A percentile compares a stretch with the other conserved stretches of the same genome.
Evolutionary conservation across 257 asterid species (phyloP).

Genomic region (Solanum rostratum): DNA sequence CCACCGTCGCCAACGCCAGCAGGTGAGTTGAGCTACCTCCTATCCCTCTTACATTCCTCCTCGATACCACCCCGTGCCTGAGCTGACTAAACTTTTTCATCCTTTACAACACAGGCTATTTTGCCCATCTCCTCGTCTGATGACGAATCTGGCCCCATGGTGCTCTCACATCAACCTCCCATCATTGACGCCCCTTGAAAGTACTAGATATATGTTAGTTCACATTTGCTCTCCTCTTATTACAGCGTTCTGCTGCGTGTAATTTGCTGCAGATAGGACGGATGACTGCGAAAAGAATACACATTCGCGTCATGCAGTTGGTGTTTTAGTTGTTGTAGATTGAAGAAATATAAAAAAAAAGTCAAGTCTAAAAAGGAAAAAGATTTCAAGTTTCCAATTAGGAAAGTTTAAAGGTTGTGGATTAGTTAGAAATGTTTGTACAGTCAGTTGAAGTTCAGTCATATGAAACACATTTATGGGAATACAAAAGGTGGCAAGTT

Average conservation of each 20-base stretch:
- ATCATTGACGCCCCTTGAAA: neutral
- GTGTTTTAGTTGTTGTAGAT: neutral
- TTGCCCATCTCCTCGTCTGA: constrained; percentile 20
- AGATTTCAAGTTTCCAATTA: neutral
- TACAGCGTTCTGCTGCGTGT: neutral
- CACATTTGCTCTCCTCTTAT: neutral
- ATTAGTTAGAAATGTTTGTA: neutral
- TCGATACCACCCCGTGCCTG: neutral
- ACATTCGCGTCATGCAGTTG: neutral
- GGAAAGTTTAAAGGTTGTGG: neutral
- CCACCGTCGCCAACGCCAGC: constrained; percentile 40
- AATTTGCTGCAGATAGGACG: neutral
- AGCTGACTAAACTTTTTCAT: neutral
- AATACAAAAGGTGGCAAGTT: neutral
- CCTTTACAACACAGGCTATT: constrained; percentile 22
- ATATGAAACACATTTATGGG: neutral
- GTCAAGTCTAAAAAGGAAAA: neutral
- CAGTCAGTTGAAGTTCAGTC: neutral
- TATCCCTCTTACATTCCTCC: neutral
- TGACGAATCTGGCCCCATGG: constrained; percentile 40
- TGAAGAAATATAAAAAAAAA: neutral
- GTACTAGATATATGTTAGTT: neutral
- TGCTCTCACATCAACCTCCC: neutral
- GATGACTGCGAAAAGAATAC: neutral
- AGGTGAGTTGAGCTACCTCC: constrained; percentile 20